These are phyloP conservation scores for Seiridium unicorne DNA, from an alignment of 2,329 filamentous ascomycete species.

Conservation along the genomic window DNA sequence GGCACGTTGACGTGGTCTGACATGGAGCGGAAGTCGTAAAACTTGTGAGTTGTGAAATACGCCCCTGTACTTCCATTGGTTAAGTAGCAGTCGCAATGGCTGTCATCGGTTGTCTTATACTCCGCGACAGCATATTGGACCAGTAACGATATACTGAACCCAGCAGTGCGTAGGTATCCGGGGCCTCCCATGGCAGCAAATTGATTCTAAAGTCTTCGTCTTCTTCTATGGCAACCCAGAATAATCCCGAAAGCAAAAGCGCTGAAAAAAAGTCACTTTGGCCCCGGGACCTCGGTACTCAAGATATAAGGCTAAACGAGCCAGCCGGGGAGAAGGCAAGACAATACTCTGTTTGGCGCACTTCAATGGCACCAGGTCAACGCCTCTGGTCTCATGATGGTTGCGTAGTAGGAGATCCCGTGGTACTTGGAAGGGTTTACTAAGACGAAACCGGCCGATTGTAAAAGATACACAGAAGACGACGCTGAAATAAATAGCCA, in stretches of 20 bases:
- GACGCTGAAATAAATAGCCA: no score
- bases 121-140: slow-evolving; percentile 9
- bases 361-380: background rate
- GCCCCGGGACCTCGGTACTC: background rate
- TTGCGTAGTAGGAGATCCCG: background rate
- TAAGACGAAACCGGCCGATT: no score
- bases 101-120: slow-evolving; percentile 20
- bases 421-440: background rate
- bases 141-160: slow-evolving; percentile 13
- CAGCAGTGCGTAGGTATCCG: background rate
- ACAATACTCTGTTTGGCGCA: background rate
- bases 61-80: slow-evolving; percentile 38
- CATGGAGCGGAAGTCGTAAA: slow-evolving; percentile 49
- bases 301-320: background rate
- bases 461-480: no score
- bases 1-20: slow-evolving; percentile 32
- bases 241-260: no score
- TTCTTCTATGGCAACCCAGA: no score
- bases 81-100: slow-evolving; percentile 42
- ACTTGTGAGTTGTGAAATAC: slow-evolving; percentile 43
- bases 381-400: background rate
- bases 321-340: background rate
- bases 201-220: background rate
- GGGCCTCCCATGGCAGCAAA: background rate
- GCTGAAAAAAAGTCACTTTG: background rate